Evolutionary conservation across 805 yeast genomes (phyloP).

Genomic region (Schwanniomyces yamadae): DNA sequence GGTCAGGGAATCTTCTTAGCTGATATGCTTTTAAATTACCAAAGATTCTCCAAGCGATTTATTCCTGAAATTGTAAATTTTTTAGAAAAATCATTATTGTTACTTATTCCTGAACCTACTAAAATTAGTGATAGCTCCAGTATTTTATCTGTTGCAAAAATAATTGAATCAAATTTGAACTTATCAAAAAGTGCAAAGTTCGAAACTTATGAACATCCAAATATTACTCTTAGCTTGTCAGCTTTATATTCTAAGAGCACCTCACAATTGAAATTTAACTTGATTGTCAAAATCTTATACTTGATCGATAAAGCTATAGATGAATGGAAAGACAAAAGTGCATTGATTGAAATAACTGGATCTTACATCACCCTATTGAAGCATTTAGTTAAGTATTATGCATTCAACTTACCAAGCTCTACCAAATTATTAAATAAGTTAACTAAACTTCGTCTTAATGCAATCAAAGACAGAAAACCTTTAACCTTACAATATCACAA

Average conservation of each 20-base stretch:
- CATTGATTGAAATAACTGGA: constrained; percentile 56
- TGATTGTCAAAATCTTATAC: constrained; percentile 33
- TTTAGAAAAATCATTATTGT: constrained; percentile 49
- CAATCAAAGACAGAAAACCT: constrained; percentile 45
- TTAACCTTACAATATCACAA: constrained; percentile 79
- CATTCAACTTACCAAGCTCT: constrained; percentile 29
- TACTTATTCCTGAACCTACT: constrained; percentile 42
- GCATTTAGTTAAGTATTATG: constrained; percentile 35
- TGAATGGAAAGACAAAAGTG: constrained; percentile 62
- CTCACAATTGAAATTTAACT: constrained; percentile 21
- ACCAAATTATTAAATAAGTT: constrained; percentile 50
- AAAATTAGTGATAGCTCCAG: constrained; percentile 7
- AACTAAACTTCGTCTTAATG: constrained; percentile 41
- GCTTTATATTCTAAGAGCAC: constrained; percentile 11
- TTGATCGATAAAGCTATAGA: constrained; percentile 29
- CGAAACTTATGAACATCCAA: constrained; percentile 2
- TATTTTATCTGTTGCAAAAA: constrained; percentile 10
- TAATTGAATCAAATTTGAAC: constrained; percentile 12
- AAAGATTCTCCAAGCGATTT: constrained; percentile 73
- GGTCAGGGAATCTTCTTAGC: constrained; percentile 66
- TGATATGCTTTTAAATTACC: constrained; percentile 67
- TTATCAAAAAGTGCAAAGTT: constrained; percentile 17
- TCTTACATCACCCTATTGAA: constrained; percentile 47
- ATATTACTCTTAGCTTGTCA: constrained; percentile 5
- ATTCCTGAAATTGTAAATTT: constrained; percentile 75